Base-by-base conservation (phyloP, 2,329 filamentous ascomycete species). In the Neodidymelliopsis sp. region DNA sequence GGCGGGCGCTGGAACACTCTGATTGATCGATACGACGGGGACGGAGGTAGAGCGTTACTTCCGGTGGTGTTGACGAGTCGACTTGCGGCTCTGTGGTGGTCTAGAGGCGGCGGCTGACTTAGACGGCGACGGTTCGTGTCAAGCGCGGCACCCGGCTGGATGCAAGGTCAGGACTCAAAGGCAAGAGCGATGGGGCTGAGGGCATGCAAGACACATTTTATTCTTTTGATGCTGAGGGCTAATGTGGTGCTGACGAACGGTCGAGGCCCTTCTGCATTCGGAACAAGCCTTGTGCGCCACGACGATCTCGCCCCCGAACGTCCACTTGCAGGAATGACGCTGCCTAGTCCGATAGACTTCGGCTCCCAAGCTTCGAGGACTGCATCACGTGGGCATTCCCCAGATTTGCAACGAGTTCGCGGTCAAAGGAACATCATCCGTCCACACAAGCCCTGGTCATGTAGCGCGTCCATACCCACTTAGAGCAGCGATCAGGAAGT, bases 281-380 rank as follows among this genome's bases (percentile, higher is more conserved):
- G 37, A 47, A 49, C 35, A 50, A 50, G 27, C 29, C 46, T 39
- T 35, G 36, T 39, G 51, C 45, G 41, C 41, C 42, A 40, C 38
- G 38, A 37, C 34, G 51, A 54, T 54, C 51, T 54, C 40, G 46
- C 43, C 51, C 51, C 28, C 30, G 25, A 28, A 37, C 16, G 37
- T 37, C 50, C 46, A 43, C 29, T 31, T 37, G 36, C 33, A 18
- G 20, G 23, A 6, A 41, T 42, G 45, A 41, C 40, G 36, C 36
- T 38, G 25, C 40, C 36, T n/a, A 39, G 40, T 16, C 33, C 45
- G 45, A 42, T 28, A 20, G 22, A 28, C 27, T 2, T 49, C 45
- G 45, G 38, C 20, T 23, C 20, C 40, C n/a, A n/a, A 19, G 34
- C 16, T 34, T 29, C 38, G 23, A 10, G 16, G 12, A 25, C 8